Evolutionary conservation across 345 rosid species (phyloP).

Genomic region (Hirschfeldia incana): DNA sequence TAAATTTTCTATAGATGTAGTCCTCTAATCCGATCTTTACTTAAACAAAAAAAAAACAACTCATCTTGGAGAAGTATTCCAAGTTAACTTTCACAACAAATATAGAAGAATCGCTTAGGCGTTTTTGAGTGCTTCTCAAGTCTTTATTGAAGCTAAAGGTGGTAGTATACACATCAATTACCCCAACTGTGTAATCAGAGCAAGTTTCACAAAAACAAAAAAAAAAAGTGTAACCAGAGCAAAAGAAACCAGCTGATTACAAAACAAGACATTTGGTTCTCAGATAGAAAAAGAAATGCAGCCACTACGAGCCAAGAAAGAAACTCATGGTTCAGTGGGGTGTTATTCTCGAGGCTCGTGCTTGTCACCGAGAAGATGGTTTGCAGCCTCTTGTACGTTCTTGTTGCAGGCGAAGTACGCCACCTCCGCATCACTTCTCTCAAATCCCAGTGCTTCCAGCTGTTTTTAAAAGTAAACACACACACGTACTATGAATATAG

Average conservation of each 20-base stretch:
- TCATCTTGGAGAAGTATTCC: no score
- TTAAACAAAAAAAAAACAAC: no score
- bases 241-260: constrained; percentile 6
- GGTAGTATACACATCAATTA: background rate
- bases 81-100: background rate
- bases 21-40: no score
- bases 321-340: background rate
- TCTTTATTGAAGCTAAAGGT: background rate
- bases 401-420: constrained; percentile 75
- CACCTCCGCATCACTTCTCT: constrained; percentile 54
- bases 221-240: background rate
- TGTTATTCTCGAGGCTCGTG: constrained; percentile 56
- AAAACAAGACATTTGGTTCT: background rate
- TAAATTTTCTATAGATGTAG: no score
- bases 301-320: background rate
- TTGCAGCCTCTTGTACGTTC: constrained; percentile 77
- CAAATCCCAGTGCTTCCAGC: constrained; percentile 86
- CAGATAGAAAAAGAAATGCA: background rate
- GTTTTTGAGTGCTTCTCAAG: no score
- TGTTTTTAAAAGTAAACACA: constrained; percentile 12
- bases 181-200: constrained; percentile 10
- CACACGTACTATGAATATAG: background rate
- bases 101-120: background rate
- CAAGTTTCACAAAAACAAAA: no score
- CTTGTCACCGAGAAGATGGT: constrained; percentile 68